Evolutionary conservation across 345 rosid genomes (phyloP).

Genomic region (Salix brachista): DNA sequence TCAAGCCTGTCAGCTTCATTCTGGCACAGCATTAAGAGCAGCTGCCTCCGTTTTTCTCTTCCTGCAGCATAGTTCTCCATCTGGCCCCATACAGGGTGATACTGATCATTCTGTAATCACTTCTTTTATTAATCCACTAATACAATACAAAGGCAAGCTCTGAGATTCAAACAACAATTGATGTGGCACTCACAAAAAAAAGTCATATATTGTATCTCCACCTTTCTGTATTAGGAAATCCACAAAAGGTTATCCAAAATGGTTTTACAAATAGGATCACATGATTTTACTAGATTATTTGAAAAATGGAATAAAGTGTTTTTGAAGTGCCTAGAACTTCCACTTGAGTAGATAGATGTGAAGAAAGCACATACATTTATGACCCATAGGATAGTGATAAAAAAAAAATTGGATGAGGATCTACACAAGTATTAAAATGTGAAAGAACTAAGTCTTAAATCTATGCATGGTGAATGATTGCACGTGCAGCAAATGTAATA

Average conservation of each 20-base stretch:
- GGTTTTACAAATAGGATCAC: neutral
- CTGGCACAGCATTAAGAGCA: conserved; percentile 93
- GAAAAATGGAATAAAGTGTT: neutral
- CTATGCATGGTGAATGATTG: neutral
- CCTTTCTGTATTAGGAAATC: neutral
- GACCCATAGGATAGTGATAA: neutral
- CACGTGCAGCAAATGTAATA: neutral
- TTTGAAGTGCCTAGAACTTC: neutral
- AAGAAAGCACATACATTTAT: neutral
- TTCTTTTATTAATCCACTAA: conserved; percentile 11
- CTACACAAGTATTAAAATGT: neutral
- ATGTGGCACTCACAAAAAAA: neutral
- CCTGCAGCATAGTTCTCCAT: conserved; percentile 74
- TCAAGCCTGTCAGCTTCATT: conserved; percentile 99
- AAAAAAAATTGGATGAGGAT: neutral
- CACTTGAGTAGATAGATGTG: neutral
- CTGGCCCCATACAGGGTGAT: conserved; percentile 97
- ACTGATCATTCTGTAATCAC: conserved; percentile 55
- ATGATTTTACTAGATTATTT: neutral
- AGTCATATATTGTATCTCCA: neutral
- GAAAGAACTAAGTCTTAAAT: neutral
- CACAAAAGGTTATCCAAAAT: neutral
- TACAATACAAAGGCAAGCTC: conserved; percentile 8
- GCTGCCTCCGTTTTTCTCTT: conserved; percentile 85
- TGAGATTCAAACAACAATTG: neutral